Evolutionary conservation across 1,139 yeast species (phyloP).

Genomic region (Candida labiduridarum): DNA sequence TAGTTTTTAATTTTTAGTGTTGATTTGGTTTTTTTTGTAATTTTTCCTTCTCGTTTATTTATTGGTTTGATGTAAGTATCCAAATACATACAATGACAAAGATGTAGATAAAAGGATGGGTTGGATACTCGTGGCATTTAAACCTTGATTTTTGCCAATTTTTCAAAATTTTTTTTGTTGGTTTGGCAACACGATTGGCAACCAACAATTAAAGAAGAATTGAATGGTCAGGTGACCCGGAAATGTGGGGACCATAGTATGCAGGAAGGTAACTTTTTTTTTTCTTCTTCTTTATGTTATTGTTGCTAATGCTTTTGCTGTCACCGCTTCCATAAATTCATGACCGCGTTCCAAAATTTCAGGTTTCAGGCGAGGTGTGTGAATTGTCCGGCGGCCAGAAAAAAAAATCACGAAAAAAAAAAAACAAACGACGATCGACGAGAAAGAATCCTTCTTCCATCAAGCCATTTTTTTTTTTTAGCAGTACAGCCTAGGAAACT

Average conservation of each 20-base stretch:
- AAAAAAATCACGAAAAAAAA: constrained; percentile 1
- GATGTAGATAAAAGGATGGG: background rate
- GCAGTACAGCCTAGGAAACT: background rate
- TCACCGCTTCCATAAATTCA: background rate
- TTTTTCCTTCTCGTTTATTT: background rate
- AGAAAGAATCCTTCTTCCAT: constrained; percentile 1
- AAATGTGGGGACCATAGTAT: background rate
- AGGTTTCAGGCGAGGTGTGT: background rate
- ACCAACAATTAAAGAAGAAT: background rate
- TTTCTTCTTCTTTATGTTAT: too few relatives aligned
- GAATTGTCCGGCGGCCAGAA: background rate
- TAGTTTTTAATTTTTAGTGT: background rate
- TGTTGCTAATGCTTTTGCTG: too few relatives aligned
- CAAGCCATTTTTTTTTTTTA: background rate
- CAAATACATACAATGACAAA: background rate
- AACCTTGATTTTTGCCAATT: background rate
- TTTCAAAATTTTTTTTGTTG: background rate
- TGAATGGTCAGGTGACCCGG: background rate
- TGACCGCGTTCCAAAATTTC: background rate
- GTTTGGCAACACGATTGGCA: background rate
- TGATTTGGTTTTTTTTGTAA: background rate
- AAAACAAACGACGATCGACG: background rate
- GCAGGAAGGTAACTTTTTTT: background rate
- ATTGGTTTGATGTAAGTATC: background rate
- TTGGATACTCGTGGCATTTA: background rate